Conservation (phyloP, 2,329 filamentous ascomycete genomes). For the Incumbomyces lentus region DNA sequence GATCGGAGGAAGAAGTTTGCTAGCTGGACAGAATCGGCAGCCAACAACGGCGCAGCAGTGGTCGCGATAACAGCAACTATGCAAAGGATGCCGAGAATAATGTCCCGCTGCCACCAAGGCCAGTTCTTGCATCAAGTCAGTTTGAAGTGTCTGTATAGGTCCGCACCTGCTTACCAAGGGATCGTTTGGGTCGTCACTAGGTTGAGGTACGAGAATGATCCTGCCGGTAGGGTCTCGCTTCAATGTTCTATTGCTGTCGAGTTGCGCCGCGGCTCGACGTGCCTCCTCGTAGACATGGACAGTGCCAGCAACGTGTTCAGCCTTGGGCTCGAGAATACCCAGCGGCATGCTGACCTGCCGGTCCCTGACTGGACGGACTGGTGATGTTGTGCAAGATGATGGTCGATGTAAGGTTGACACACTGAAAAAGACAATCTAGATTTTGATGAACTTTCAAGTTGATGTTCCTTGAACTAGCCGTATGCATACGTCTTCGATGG, state of each 20-base stretch:
- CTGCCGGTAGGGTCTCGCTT: constrained; percentile 64
- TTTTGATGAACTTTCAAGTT: no score
- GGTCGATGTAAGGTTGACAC: no score
- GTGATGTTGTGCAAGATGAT: no score
- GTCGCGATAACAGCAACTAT: constrained; percentile 73
- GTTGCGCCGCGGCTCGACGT: constrained; percentile 13
- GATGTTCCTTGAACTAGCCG: no score
- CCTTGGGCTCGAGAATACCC: constrained; percentile 18
- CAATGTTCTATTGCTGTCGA: constrained; percentile 36
- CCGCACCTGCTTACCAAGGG: constrained; percentile 51
- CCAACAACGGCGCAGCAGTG: constrained; percentile 74
- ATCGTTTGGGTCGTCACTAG: constrained; percentile 82
- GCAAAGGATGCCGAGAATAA: constrained; percentile 69
- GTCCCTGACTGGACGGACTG: no score
- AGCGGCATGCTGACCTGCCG: constrained; percentile 12
- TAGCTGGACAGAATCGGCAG: constrained; percentile 74
- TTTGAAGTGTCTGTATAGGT: constrained; percentile 1
- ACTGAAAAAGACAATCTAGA: no score
- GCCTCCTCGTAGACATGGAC: constrained; percentile 19
- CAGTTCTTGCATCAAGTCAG: constrained; percentile 50
- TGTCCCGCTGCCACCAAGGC: constrained; percentile 76
- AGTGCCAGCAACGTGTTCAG: constrained; percentile 20
- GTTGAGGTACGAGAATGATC: constrained; percentile 81
- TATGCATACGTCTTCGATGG: no score
- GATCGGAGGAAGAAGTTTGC: constrained; percentile 52